Evolutionary conservation across 495 filamentous ascomycete genomes (phyloP), one percentile per base, ranked within the genome.

Genomic region (Penicillium paradoxum): DNA sequence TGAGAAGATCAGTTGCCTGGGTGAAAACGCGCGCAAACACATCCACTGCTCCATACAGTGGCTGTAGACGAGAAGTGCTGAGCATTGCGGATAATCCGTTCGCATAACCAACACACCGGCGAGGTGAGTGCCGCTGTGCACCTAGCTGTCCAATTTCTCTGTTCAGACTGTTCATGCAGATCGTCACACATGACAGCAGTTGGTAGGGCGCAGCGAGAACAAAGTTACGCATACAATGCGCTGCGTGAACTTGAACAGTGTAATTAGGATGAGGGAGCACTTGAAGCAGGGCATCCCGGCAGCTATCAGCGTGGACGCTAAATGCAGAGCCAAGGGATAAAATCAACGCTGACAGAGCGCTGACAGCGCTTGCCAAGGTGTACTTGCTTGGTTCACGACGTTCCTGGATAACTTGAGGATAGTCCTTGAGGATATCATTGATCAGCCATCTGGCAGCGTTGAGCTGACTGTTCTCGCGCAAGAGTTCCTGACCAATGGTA

Each of bases 251-350:
- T 65, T 97, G 93, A 6, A 99, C 91, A 7, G 90, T 91, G 63
- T 97, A 97, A 71, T 88, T 97, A 3, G 91, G 90, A 64, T 99
- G 95, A 58, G 95, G 87, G 3, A 97, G 74, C 10, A 96, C 90
- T 61, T 97, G 91, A 32, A 97, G 74, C 24, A 99, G 76, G 10
- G 86, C 89, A 65, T 97, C 93, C 21, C 91, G 82, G 60, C 89
- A 92, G 21, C 73, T 65, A 50, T 99, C 93, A 5, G 88, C 86
- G 59, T 93, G 79, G 39, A 70, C 75, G 45, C 80, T 86, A 36
- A 89, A 81, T 19, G 90, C 90, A 19, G 93, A 90, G 3, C 91
- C 92, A 24, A 97, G 76, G 0, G 83, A 86, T 29, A 76, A 78
- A 46, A 96, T 87, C 34, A 97, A 70, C 2, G 90, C 86, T 0